Evolutionary conservation across 179 eudicot genomes (phyloP).

Genomic region (Vitellaria paradoxa): DNA sequence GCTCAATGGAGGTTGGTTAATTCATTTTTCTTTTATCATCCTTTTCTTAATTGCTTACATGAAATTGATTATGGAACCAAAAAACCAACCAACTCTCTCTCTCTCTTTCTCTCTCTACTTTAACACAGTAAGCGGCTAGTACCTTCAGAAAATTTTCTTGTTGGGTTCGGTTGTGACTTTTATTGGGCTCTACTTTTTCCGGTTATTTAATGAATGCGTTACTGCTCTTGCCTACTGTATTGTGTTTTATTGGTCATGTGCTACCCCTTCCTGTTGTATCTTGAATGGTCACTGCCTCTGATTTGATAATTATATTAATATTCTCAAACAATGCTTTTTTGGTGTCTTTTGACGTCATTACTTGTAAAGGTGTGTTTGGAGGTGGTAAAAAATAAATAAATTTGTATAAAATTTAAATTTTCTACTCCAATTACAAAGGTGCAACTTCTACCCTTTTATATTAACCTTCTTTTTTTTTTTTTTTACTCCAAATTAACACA

Average conservation of each 20-base stretch:
- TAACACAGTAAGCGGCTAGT: background rate
- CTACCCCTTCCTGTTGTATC: too few species aligned
- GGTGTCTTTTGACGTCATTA: background rate
- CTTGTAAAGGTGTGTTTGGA: background rate
- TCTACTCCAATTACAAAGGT: too few species aligned
- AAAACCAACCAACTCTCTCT: background rate
- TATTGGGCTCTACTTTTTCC: background rate
- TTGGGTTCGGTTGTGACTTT: background rate
- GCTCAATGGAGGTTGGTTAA: constrained; percentile 94
- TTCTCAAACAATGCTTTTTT: constrained; percentile 1
- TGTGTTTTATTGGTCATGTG: too few species aligned
- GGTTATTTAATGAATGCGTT: too few species aligned
- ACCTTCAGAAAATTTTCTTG: background rate
- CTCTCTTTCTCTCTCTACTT: constrained; percentile 4
- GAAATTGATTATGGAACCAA: background rate
- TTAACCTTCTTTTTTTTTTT: too few species aligned
- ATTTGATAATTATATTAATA: background rate
- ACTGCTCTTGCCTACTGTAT: background rate
- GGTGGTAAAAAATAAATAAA: too few species aligned
- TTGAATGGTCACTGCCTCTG: background rate
- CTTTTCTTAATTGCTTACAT: constrained; percentile 7
- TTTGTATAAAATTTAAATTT: too few species aligned
- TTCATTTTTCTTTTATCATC: background rate
- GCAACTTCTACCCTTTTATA: too few species aligned
- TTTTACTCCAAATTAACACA: too few species aligned